These are phyloP conservation scores for Elaeis guineensis DNA, from an alignment of 176 grass and related monocot genomes.

Conservation along the genomic window DNA sequence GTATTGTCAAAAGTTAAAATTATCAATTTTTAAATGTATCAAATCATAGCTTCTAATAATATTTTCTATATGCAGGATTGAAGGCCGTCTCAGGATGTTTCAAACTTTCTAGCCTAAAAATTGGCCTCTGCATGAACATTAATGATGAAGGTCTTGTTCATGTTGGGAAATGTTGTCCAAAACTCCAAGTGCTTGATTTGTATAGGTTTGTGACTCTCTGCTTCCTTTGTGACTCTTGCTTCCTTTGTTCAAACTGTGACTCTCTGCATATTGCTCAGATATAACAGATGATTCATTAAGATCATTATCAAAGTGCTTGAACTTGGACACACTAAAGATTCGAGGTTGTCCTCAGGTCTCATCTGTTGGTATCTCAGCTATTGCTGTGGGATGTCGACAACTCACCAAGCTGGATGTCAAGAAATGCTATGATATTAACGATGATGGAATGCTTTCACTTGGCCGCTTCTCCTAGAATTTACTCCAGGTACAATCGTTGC, in stretches of 20 bases:
- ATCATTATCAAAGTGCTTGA: conserved; percentile 51
- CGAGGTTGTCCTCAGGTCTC: conserved; percentile 50
- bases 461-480: conserved; percentile 56
- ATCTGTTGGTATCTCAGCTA: conserved; percentile 43
- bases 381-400: conserved; percentile 44
- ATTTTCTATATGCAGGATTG: conserved; percentile 38
- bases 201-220: conserved; percentile 43
- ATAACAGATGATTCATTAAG: conserved; percentile 56
- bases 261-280: conserved; percentile 72
- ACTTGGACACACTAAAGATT: conserved; percentile 59
- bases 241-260: too few relatives aligned
- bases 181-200: conserved; percentile 70
- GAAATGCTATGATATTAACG: conserved; percentile 62
- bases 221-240: too few relatives aligned
- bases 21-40: too few relatives aligned
- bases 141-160: conserved; percentile 59
- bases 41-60: too few relatives aligned
- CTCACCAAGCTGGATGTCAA: conserved; percentile 75
- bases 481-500: conserved; percentile 32
- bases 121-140: conserved; percentile 76
- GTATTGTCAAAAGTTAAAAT: neutral
- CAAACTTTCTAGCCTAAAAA: conserved; percentile 64
- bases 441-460: conserved; percentile 63
- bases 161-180: conserved; percentile 42
- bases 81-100: conserved; percentile 50